Percentiles rank a stretch among this genome's conserved stretches.
Evolutionary conservation across 2,329 filamentous ascomycete genomes (phyloP).

Genomic region (Ceratocystis ficicola): DNA sequence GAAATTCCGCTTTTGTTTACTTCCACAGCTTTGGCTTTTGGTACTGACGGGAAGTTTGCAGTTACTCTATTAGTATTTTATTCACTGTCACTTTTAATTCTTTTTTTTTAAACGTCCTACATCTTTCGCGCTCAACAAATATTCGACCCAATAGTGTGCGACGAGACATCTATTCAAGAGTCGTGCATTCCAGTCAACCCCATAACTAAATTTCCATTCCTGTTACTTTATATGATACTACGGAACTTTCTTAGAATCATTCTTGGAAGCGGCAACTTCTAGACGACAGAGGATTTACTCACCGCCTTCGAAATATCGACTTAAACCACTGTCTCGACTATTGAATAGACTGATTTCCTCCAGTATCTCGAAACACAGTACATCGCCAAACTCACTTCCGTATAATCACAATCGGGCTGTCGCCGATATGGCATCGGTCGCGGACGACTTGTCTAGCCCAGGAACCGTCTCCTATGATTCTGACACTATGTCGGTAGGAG

Average conservation of each 20-base stretch:
- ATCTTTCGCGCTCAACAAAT: neutral
- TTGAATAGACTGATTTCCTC: neutral
- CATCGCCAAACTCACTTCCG: neutral
- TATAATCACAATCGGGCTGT: constrained; percentile 26
- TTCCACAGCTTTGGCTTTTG: neutral
- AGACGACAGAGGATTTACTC: neutral
- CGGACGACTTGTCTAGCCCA: constrained; percentile 51
- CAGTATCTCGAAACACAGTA: neutral
- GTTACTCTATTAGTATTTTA: constrained; percentile 7
- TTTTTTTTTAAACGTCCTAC: neutral
- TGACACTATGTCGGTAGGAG: constrained; percentile 62
- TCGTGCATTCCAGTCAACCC: constrained; percentile 5
- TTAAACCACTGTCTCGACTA: neutral
- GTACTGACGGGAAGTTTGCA: neutral
- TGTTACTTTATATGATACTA: no score
- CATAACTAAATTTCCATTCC: neutral
- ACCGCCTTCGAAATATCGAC: neutral
- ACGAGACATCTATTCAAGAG: neutral
- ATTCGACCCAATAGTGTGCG: neutral
- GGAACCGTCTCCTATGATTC: constrained; percentile 63
- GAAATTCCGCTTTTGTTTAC: constrained; percentile 10
- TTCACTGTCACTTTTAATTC: constrained; percentile 5
- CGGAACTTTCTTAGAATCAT: constrained; percentile 1
- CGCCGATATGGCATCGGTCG: constrained; percentile 49
- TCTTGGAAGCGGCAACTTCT: neutral